Conservation (phyloP, 306 rosid species). For the Castanea crenata region DNA sequence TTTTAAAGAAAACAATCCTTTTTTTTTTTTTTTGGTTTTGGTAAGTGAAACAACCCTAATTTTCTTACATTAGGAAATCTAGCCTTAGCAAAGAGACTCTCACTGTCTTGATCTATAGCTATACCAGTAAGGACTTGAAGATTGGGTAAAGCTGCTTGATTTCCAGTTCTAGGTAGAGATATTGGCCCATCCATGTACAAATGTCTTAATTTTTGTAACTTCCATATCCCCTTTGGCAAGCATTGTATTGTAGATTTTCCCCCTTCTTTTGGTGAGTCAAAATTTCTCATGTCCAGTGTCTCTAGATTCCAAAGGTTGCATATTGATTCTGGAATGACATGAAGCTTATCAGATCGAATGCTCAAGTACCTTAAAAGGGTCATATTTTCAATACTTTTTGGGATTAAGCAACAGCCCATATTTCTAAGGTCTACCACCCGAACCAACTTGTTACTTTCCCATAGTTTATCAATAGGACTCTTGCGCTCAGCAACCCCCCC, state of each 20-base stretch:
- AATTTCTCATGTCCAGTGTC: not conserved
- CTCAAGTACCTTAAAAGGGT: not conserved
- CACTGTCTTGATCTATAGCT: not conserved
- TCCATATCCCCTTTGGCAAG: not conserved
- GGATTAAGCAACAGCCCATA: not conserved
- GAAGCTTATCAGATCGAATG: too few relatives aligned
- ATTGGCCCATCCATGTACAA: not conserved
- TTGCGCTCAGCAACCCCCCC: not conserved
- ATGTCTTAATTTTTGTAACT: not conserved
- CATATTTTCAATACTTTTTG: not conserved
- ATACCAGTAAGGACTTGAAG: conserved; percentile 13
- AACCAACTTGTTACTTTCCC: not conserved
- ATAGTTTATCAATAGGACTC: not conserved
- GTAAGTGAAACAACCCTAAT: not conserved
- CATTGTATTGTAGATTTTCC: too few relatives aligned
- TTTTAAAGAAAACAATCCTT: not conserved
- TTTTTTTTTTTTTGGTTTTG: too few relatives aligned
- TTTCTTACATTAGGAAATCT: conserved; percentile 13
- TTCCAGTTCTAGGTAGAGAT: too few relatives aligned
- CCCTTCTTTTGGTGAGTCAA: too few relatives aligned
- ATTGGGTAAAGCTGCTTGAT: not conserved
- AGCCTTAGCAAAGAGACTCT: not conserved
- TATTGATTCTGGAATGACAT: too few relatives aligned
- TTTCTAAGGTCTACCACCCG: not conserved
- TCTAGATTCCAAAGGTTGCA: not conserved